Conservation (phyloP, 1,284 basidiomycete genomes). For the Boletus semigastroideus region DNA sequence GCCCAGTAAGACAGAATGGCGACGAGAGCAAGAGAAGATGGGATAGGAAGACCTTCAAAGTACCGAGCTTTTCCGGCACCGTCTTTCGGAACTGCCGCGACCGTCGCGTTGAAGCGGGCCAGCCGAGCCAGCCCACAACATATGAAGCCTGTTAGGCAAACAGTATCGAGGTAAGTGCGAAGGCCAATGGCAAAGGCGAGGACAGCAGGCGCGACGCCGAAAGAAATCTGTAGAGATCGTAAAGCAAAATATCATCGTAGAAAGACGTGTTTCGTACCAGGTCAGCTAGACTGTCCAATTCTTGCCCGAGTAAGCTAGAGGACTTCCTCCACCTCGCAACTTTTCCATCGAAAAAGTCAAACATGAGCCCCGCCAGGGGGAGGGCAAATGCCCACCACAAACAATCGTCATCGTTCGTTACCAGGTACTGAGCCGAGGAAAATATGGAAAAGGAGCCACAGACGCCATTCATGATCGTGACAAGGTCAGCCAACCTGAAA, state of each 20-base stretch:
- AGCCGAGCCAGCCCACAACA: slow-evolving; percentile 96
- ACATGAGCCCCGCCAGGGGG: slow-evolving; percentile 94
- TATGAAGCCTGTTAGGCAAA: slow-evolving; percentile 87
- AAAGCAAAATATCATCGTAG: neutral
- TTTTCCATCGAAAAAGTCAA: slow-evolving; percentile 98
- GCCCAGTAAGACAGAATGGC: slow-evolving; percentile 82
- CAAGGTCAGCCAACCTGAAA: slow-evolving; percentile 96
- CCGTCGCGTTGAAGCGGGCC: slow-evolving; percentile 98
- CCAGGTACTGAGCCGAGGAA: slow-evolving; percentile 85
- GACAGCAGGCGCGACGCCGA: slow-evolving; percentile 94
- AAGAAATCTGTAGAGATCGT: slow-evolving; percentile 72
- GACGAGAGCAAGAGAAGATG: slow-evolving; percentile 85
- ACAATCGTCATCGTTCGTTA: slow-evolving; percentile 79
- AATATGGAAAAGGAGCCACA: slow-evolving; percentile 97
- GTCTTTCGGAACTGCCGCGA: slow-evolving; percentile 92
- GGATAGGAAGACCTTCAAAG: slow-evolving; percentile 98
- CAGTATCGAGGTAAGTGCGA: slow-evolving; percentile 85
- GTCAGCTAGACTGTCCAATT: slow-evolving; percentile 96
- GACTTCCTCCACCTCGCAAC: slow-evolving; percentile 97
- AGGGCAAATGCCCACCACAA: slow-evolving; percentile 86
- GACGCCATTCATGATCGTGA: slow-evolving; percentile 99
- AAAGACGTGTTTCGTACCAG: slow-evolving; percentile 54
- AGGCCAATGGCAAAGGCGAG: slow-evolving; percentile 92
- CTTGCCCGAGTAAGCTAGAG: slow-evolving; percentile 96
- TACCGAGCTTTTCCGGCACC: slow-evolving; percentile 85